phyloP scores from a whole-genome alignment of 805 yeast genomes.

The Cyberlindnera xylosilytica region DNA sequence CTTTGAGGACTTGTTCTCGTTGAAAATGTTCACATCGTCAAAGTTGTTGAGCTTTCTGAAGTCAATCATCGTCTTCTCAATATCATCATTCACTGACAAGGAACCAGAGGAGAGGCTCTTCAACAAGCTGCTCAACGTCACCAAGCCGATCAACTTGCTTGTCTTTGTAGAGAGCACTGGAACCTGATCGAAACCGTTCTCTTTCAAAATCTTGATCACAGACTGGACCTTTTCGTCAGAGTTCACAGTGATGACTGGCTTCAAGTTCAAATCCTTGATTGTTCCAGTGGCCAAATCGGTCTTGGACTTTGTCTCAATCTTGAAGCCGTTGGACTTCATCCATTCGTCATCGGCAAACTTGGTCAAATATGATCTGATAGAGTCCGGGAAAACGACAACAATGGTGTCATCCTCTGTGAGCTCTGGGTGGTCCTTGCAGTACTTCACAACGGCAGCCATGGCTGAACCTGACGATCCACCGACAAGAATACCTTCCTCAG shows the following conservation, averaged over 20 bases:
- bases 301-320: constrained; percentile 43
- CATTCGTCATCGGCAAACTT: constrained; percentile 90
- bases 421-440: constrained; percentile 54
- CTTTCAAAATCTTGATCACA: constrained; percentile 67
- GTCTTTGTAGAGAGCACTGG: constrained; percentile 58
- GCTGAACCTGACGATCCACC: constrained; percentile 93
- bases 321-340: constrained; percentile 77
- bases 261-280: constrained; percentile 66
- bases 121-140: constrained; percentile 70
- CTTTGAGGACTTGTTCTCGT: constrained; percentile 59
- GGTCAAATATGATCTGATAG: constrained; percentile 80
- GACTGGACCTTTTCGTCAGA: constrained; percentile 55
- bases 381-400: constrained; percentile 83
- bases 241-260: constrained; percentile 76
- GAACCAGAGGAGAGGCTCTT: constrained; percentile 62
- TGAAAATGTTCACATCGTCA: constrained; percentile 55
- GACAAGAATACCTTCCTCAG: constrained; percentile 81
- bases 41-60: constrained; percentile 68
- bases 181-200: constrained; percentile 80
- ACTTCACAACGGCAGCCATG: constrained; percentile 71
- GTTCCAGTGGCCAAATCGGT: constrained; percentile 49
- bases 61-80: constrained; percentile 62
- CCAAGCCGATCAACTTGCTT: constrained; percentile 64
- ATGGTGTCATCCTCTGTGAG: constrained; percentile 70
- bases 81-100: constrained; percentile 52